A percentile compares a stretch with the other conserved stretches of the same genome.
These are phyloP conservation scores for Pholiota conissans DNA, from an alignment of 768 basidiomycete species.

Conservation along the genomic window DNA sequence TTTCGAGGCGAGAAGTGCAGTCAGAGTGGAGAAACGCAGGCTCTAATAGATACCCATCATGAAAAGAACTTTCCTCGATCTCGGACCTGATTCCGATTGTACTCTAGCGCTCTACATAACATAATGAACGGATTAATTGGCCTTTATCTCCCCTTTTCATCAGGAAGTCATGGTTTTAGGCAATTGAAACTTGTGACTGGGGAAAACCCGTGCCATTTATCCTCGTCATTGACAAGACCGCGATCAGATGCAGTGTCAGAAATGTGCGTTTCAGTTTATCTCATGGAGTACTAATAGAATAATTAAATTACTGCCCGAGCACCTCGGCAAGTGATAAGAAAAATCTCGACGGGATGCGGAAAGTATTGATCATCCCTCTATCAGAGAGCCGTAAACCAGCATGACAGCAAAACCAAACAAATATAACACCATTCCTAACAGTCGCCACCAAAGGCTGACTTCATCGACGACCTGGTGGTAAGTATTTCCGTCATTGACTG, in stretches of 20 bases:
- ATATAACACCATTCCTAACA: constrained; percentile 5
- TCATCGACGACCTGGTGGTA: neutral
- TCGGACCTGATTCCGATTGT: neutral
- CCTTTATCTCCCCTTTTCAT: neutral
- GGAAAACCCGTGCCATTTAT: neutral
- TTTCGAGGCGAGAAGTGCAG: constrained; percentile 6
- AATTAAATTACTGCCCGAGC: neutral
- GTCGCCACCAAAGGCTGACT: neutral
- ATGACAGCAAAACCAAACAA: constrained; percentile 1
- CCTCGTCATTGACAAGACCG: no score
- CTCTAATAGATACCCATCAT: constrained; percentile 3
- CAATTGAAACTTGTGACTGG: no score
- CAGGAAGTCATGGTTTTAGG: neutral
- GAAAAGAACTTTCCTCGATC: neutral
- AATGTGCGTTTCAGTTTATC: neutral
- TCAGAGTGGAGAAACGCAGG: constrained; percentile 10
- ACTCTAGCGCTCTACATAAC: neutral
- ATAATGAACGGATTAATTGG: neutral
- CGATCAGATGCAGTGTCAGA: neutral
- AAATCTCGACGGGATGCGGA: no score
- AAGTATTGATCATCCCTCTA: neutral
- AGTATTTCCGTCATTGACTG: neutral
- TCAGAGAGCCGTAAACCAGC: constrained; percentile 2
- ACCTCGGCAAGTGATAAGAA: neutral
- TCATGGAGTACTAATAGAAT: neutral